A percentile compares a stretch with the other conserved stretches of the same genome.
These are phyloP conservation scores for Persicaria tinctoria DNA, from an alignment of 148 eudicot genomes.

Conservation along the genomic window DNA sequence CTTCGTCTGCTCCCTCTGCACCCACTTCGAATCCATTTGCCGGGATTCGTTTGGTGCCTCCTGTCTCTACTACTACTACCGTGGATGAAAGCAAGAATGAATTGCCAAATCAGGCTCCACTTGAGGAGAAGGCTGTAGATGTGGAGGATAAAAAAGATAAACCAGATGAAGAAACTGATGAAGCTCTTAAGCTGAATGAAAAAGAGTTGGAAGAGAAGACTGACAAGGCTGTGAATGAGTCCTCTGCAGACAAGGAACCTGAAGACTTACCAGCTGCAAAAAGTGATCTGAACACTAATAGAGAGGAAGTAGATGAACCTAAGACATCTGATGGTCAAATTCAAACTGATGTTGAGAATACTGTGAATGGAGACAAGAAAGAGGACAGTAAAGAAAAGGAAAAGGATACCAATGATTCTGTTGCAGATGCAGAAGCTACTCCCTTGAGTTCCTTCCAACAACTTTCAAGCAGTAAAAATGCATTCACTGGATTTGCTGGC, in stretches of 20 bases:
- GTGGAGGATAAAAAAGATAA: slow-evolving; percentile 23
- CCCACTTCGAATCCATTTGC: slow-evolving; percentile 86
- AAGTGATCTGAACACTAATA: neutral
- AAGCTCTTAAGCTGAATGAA: slow-evolving; percentile 16
- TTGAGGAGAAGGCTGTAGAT: slow-evolving; percentile 5
- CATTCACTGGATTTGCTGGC: slow-evolving; percentile 82
- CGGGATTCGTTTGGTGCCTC: slow-evolving; percentile 59
- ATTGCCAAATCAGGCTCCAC: slow-evolving; percentile 19
- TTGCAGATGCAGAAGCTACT: slow-evolving; percentile 28
- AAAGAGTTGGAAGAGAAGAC: slow-evolving; percentile 24
- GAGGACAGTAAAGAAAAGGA: slow-evolving; percentile 21
- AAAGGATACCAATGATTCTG: neutral
- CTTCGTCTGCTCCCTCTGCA: slow-evolving; percentile 41
- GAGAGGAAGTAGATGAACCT: slow-evolving; percentile 9
- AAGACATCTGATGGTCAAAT: slow-evolving; percentile 6
- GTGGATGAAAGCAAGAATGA: slow-evolving; percentile 23
- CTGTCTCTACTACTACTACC: slow-evolving; percentile 20
- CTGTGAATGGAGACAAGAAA: slow-evolving; percentile 25
- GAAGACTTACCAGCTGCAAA: slow-evolving; percentile 4
- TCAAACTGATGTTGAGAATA: slow-evolving; percentile 14
- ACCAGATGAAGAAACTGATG: slow-evolving; percentile 24
- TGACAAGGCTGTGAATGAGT: slow-evolving; percentile 1
- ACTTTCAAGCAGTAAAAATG: slow-evolving; percentile 85
- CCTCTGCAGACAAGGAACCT: slow-evolving; percentile 19
- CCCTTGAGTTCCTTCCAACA: slow-evolving; percentile 74